Conservation (phyloP, 2,329 filamentous ascomycete genomes). For the Talaromyces albobiverticillius region DNA sequence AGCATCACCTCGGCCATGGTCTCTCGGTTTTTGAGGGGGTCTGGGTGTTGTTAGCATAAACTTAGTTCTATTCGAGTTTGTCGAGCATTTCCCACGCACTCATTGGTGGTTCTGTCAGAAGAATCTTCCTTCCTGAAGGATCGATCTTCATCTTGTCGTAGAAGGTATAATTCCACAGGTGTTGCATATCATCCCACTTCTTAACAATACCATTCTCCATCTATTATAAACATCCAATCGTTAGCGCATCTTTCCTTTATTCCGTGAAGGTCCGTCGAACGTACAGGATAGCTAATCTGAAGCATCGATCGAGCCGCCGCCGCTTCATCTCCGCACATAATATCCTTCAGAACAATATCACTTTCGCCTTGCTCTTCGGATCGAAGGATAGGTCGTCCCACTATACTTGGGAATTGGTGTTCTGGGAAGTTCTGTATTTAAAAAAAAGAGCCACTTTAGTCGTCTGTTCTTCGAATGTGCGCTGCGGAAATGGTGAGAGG, state of each 20-base stretch:
- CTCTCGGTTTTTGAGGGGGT: slow-evolving; percentile 93
- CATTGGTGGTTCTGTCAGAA: slow-evolving; percentile 95
- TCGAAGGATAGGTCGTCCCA: slow-evolving; percentile 94
- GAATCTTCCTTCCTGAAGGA: slow-evolving; percentile 88
- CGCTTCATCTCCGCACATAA: slow-evolving; percentile 99
- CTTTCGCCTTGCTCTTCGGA: slow-evolving; percentile 78
- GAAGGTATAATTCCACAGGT: slow-evolving; percentile 99
- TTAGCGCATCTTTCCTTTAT: slow-evolving; percentile 19
- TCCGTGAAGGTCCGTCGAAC: slow-evolving; percentile 20
- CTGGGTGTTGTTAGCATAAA: slow-evolving; percentile 37
- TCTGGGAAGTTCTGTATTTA: slow-evolving; percentile 85
- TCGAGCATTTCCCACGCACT: slow-evolving; percentile 1
- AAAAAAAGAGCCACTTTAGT: slow-evolving; percentile 11
- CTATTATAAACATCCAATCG: slow-evolving; percentile 36
- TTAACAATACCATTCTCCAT: slow-evolving; percentile 99
- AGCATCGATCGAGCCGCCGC: slow-evolving; percentile 94
- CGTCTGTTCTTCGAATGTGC: too few relatives aligned
- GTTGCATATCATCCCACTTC: slow-evolving; percentile 99
- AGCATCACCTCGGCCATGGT: slow-evolving; percentile 99
- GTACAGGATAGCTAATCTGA: slow-evolving; percentile 91
- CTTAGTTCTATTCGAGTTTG: background rate
- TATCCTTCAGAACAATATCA: slow-evolving; percentile 82
- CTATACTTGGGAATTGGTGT: slow-evolving; percentile 96
- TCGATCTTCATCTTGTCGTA: slow-evolving; percentile 95
- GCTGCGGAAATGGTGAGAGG: background rate